phyloP scores from a whole-genome alignment of 768 basidiomycete species.

The Trametes maxima region DNA sequence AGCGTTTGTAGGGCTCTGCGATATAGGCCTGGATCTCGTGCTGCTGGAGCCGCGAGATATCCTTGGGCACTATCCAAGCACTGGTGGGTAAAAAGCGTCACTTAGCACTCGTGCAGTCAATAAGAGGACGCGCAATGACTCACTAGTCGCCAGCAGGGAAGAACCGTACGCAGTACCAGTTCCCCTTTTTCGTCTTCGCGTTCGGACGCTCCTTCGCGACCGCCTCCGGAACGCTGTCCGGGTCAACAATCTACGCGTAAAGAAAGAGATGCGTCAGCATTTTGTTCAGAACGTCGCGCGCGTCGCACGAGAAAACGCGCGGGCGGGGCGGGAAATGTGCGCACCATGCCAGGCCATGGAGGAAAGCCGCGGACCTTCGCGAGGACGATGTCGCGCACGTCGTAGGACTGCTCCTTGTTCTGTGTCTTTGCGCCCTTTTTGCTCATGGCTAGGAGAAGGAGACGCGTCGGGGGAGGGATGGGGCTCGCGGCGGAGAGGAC shows the following conservation, averaged over 20 bases:
- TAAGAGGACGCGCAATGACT: constrained; percentile 39
- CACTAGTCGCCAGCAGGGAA: constrained; percentile 95
- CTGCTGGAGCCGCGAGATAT: constrained; percentile 74
- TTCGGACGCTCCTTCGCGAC: constrained; percentile 74
- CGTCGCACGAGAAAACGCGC: constrained; percentile 20
- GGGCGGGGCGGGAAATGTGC: constrained; percentile 38
- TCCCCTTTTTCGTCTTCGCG: constrained; percentile 60
- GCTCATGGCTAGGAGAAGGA: constrained; percentile 37
- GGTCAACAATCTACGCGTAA: constrained; percentile 72
- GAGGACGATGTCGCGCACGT: constrained; percentile 82
- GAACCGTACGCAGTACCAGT: constrained; percentile 78
- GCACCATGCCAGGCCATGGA: constrained; percentile 92
- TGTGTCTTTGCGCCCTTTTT: constrained; percentile 55
- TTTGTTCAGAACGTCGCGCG: constrained; percentile 10
- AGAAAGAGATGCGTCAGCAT: constrained; percentile 10
- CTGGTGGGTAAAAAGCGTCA: constrained; percentile 42
- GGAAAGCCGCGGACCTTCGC: constrained; percentile 94
- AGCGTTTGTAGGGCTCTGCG: constrained; percentile 74
- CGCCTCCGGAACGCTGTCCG: constrained; percentile 56
- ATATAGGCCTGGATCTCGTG: constrained; percentile 88
- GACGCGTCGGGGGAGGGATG: constrained; percentile 20
- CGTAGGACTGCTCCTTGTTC: constrained; percentile 46
- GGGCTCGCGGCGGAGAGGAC: neutral
- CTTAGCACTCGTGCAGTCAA: constrained; percentile 14
- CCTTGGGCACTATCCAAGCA: constrained; percentile 82